Percentiles rank a stretch among this genome's conserved stretches.
These are phyloP conservation scores for Jamesozyma lodderae DNA, from an alignment of 805 yeast genomes.

Conservation along the genomic window DNA sequence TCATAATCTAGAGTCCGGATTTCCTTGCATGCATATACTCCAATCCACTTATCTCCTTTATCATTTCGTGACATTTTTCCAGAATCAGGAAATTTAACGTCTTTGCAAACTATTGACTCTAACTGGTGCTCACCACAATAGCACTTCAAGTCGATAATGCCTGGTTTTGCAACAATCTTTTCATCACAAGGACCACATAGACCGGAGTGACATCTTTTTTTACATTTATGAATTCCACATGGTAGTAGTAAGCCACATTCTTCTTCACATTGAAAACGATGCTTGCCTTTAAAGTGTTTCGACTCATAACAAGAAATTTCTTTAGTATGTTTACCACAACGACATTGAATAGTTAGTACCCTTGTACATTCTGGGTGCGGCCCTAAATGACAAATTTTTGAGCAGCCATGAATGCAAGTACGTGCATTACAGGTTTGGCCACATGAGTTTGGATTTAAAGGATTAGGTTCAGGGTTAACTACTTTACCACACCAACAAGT, in stretches of 20 bases:
- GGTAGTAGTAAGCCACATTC: constrained; percentile 57
- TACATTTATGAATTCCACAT: constrained; percentile 63
- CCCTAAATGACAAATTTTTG: constrained; percentile 79
- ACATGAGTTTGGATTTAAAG: constrained; percentile 72
- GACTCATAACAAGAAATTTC: constrained; percentile 71
- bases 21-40: constrained; percentile 41
- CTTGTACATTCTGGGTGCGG: constrained; percentile 79
- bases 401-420: constrained; percentile 65
- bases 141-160: constrained; percentile 37
- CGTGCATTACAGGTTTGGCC: constrained; percentile 70
- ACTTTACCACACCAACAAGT: constrained; percentile 85
- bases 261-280: constrained; percentile 38
- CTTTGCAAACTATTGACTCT: constrained; percentile 29
- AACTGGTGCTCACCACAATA: constrained; percentile 62
- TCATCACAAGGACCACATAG: constrained; percentile 68
- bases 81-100: constrained; percentile 34
- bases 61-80: constrained; percentile 29
- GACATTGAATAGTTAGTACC: constrained; percentile 55
- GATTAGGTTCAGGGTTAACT: constrained; percentile 51
- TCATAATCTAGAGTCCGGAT: constrained; percentile 41
- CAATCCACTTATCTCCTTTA: constrained; percentile 37
- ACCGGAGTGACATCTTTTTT: constrained; percentile 62
- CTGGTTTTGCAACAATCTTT: constrained; percentile 22
- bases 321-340: constrained; percentile 58
- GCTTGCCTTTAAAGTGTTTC: constrained; percentile 46